Conservation (phyloP, 2,329 filamentous ascomycete genomes). For the Dothideomycetidae sp. region DNA sequence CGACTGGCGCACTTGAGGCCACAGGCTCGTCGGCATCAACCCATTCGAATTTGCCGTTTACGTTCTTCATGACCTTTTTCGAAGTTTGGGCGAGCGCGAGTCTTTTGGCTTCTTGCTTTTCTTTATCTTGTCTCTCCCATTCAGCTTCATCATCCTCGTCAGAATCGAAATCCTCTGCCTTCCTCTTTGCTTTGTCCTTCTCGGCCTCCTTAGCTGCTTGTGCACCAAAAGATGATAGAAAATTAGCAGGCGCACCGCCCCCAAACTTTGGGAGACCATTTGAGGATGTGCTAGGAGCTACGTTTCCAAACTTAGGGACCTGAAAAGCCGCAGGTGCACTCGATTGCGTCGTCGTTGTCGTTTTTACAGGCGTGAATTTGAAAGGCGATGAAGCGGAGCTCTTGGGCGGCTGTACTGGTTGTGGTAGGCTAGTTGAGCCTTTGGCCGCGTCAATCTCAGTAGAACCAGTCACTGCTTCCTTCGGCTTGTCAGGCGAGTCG, state of each 20-base stretch:
- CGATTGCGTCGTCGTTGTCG: background rate
- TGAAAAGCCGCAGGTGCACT: background rate
- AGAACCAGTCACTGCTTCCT: background rate
- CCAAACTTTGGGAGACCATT: constrained; percentile 7
- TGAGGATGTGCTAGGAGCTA: background rate
- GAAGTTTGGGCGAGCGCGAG: constrained; percentile 26
- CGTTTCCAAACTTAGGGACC: constrained; percentile 6
- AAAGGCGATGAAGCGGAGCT: constrained; percentile 3
- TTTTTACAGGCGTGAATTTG: constrained; percentile 2
- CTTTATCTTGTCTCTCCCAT: constrained; percentile 33
- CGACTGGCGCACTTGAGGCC: constrained; percentile 6
- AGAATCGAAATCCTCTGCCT: constrained; percentile 37
- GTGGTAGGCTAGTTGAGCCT: background rate
- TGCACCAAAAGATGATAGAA: constrained; percentile 29
- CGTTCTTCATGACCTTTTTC: constrained; percentile 15
- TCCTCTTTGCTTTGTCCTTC: constrained; percentile 33
- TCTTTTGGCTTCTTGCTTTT: constrained; percentile 32
- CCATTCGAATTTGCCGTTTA: constrained; percentile 13
- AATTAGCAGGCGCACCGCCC: constrained; percentile 17
- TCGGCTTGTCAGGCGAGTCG: constrained; percentile 7
- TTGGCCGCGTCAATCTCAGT: too few relatives aligned
- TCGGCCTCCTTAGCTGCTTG: constrained; percentile 28
- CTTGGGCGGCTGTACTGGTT: constrained; percentile 3
- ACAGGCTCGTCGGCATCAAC: constrained; percentile 13
- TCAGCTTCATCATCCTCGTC: constrained; percentile 37